phyloP scores from a whole-genome alignment of 2,329 filamentous ascomycete species.

The Trichophyton benhamiae region DNA sequence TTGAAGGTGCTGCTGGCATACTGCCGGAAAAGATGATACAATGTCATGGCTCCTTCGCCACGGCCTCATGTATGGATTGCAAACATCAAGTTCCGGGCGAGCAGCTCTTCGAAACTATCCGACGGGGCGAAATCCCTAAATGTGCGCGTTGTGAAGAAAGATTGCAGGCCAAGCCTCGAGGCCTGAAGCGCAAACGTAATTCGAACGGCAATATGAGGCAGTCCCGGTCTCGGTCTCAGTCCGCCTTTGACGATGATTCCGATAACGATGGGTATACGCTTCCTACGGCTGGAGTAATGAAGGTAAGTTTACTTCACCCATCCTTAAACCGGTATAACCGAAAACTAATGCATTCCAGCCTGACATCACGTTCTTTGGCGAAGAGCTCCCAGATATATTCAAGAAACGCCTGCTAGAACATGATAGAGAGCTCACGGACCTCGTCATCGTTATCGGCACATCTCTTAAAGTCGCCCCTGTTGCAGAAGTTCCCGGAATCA shows the following conservation, averaged over 20 bases:
- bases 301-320: constrained; percentile 27
- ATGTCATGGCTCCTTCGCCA: constrained; percentile 93
- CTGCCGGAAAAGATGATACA: constrained; percentile 72
- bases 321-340: background rate
- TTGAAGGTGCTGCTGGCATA: constrained; percentile 79
- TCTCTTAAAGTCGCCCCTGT: constrained; percentile 93
- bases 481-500: constrained; percentile 71
- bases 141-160: constrained; percentile 58
- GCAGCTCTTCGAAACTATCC: constrained; percentile 66
- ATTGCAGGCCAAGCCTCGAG: constrained; percentile 37
- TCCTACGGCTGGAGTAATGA: constrained; percentile 69
- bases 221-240: constrained; percentile 42
- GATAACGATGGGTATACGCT: constrained; percentile 52
- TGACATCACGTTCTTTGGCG: constrained; percentile 96
- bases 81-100: constrained; percentile 60
- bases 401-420: constrained; percentile 65
- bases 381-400: constrained; percentile 75
- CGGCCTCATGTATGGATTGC: constrained; percentile 78
- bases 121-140: constrained; percentile 59
- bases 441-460: constrained; percentile 92
- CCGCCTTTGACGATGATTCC: constrained; percentile 42
- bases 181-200: constrained; percentile 42
- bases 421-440: constrained; percentile 67
- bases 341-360: constrained; percentile 38
- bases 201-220: constrained; percentile 34